Evolutionary conservation across 2,329 filamentous ascomycete genomes (phyloP), one percentile per base, ranked within the genome.

Genomic region (Penicillium sp.): DNA sequence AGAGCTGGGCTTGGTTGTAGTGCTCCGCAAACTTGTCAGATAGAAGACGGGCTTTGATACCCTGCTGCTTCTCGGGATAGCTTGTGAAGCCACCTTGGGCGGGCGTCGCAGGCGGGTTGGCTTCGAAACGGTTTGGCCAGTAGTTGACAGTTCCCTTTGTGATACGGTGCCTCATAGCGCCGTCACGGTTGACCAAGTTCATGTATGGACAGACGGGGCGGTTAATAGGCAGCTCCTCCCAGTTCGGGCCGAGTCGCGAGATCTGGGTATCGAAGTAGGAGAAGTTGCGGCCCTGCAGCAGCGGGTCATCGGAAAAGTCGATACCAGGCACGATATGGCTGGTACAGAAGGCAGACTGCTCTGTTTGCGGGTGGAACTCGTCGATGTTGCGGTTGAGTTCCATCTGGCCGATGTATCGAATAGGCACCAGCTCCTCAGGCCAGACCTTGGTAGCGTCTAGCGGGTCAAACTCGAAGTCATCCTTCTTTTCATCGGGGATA

Each of bases 371-470:
- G 69, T 93, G 93, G 71, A 79, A 93, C 62, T 94, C 87, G 53
- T 91, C 86, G 1, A 86, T 75, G 49, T 88, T 91, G 44, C 79
- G 78, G 74, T 93, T 90, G 5, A 94, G 77, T 62, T 90, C 84
- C 1, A 94, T 64, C 66, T 90, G 80, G 31, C 87, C 88, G 46
- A 94, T 86, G 61, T 88, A 87, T 6, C 84, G 78, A 16, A 91
- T 76, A 0, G 87, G 87, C 0, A 89, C 73, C 0, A 82, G 69
- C 10, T 91, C 85, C 62, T 93, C 86, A 0, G 87, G 88, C 87
- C 87, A 93, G 22, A 91, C 68, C 71, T 94, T 93, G 29, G 88
- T 94, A 0, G 87, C 84, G 56, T 94, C 88, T 1, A 94, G 78
- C 24, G 91, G 84, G 59, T 93, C 88, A 50, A 93, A 91, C 6